phyloP scores from a whole-genome alignment of 1,284 basidiomycete genomes.

The Meira miltonrushii region DNA sequence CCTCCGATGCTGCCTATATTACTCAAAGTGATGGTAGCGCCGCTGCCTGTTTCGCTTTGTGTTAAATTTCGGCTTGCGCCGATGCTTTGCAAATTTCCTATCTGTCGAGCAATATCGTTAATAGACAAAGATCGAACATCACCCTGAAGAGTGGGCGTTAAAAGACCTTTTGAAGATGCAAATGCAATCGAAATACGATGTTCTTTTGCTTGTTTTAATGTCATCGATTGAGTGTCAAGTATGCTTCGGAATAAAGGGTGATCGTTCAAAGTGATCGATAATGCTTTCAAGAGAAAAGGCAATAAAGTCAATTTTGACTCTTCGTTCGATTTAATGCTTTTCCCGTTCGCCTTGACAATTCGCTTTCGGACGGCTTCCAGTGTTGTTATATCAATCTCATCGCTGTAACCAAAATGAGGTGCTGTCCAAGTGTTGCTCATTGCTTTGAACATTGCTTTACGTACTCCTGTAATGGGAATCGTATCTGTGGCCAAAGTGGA shows the following conservation, averaged over 20 bases:
- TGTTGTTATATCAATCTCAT: constrained; percentile 74
- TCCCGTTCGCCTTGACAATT: neutral
- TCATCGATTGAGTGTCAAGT: constrained; percentile 14
- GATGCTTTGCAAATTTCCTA: constrained; percentile 25
- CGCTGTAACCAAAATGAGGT: constrained; percentile 67
- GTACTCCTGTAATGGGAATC: constrained; percentile 35
- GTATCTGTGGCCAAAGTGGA: no score
- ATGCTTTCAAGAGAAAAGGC: constrained; percentile 77
- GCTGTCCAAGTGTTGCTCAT: constrained; percentile 56
- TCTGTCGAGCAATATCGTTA: constrained; percentile 58
- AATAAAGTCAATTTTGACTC: constrained; percentile 67
- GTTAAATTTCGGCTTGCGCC: constrained; percentile 15
- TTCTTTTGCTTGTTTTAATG: neutral
- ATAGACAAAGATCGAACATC: constrained; percentile 62
- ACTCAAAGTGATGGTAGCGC: constrained; percentile 73
- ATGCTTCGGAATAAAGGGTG: constrained; percentile 67
- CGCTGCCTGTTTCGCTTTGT: constrained; percentile 61
- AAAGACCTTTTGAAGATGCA: constrained; percentile 72
- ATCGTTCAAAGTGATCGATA: constrained; percentile 72
- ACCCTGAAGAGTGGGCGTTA: constrained; percentile 68
- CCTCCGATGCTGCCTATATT: constrained; percentile 56
- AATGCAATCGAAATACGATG: constrained; percentile 61
- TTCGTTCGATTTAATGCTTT: neutral
- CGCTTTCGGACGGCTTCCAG: constrained; percentile 66
- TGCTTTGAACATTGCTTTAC: constrained; percentile 52